Evolutionary conservation across 1,139 yeast species (phyloP).

Genomic region (Dujonia santamariae): DNA sequence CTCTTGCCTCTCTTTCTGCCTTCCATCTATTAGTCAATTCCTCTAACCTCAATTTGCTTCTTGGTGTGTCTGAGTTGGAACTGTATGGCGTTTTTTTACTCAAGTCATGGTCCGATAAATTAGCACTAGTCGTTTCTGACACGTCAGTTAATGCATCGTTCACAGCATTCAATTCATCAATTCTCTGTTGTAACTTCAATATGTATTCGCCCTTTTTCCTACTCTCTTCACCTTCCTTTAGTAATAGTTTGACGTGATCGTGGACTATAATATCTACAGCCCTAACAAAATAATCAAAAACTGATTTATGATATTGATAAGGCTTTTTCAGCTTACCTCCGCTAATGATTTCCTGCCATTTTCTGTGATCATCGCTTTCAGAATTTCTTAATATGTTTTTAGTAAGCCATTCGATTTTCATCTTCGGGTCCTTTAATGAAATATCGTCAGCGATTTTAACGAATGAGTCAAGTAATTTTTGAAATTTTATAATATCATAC

Average conservation of each 20-base stretch:
- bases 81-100: slow-evolving; percentile 13
- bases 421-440: slow-evolving; percentile 55
- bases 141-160: slow-evolving; percentile 19
- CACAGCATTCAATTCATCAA: slow-evolving; percentile 26
- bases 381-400: slow-evolving; percentile 14
- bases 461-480: slow-evolving; percentile 44
- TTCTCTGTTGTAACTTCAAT: slow-evolving; percentile 26
- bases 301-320: slow-evolving; percentile 45
- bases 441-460: slow-evolving; percentile 56
- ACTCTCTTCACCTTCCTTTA: slow-evolving; percentile 28
- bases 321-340: slow-evolving; percentile 4
- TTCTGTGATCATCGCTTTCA: slow-evolving; percentile 4
- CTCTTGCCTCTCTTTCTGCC: slow-evolving; percentile 67
- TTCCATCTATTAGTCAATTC: slow-evolving; percentile 66
- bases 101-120: slow-evolving; percentile 8
- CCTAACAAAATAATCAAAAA: slow-evolving; percentile 55
- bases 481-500: slow-evolving; percentile 37
- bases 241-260: slow-evolving; percentile 50
- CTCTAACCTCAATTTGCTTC: slow-evolving; percentile 50
- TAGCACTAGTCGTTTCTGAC: neutral
- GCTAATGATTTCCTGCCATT: neutral
- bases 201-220: slow-evolving; percentile 21
- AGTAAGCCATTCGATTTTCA: slow-evolving; percentile 42
- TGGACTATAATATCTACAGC: slow-evolving; percentile 58
- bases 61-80: slow-evolving; percentile 22